Base-by-base conservation (phyloP, 73 alveolate species). In the Stentor coeruleus region DNA sequence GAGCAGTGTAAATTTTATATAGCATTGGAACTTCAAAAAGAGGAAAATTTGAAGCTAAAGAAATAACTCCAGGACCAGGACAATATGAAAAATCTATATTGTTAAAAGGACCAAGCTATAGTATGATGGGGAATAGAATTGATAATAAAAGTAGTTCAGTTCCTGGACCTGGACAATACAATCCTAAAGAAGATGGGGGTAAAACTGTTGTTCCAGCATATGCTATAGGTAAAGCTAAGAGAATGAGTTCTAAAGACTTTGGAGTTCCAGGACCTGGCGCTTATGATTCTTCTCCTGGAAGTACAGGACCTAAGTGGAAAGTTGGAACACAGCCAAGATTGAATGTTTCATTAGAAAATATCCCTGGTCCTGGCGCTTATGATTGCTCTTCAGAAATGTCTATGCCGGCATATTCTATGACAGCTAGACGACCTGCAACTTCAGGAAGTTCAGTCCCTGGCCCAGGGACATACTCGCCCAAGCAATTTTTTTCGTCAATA, bases 361-460 rank as follows among this genome's bases (percentile, higher is more conserved):
- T 20, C 66, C 66, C 66, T 49, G 79, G 79, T 20, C 79, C 79
- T 20, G 79, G 79, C 15, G 79, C 79, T 66, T 66, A 66, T 66
- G 33, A 66, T 33, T 49, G 20, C 20, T 49, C 20, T 6, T 11
- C 6, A 11, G 66, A 49, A 6, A 49, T 6, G 28, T 49, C 66
- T 11, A 49, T 49, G 66, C 66, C 66, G 6, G 66, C 66, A 49
- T 49, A 11, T 49, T 49, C 66, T 11, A 49, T 49, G 66, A 49
- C 66, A 11, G 66, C 66, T 49, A 6, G 66, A 20, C 6, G 66
- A 49, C 66, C 66, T 49, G 6, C 66, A 11, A 49, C 66, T 11
- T 11, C 28, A 11, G 66, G 66, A 49, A 66, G 37, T 66, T 20
- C n/a, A 26, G 39, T 33, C 33, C 66, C 66, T 11, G 66, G 66